Evolutionary conservation across 352 stramenopile genomes (phyloP), one percentile per base, ranked within the genome.

Genomic region (Thraustochytrium striatum): DNA sequence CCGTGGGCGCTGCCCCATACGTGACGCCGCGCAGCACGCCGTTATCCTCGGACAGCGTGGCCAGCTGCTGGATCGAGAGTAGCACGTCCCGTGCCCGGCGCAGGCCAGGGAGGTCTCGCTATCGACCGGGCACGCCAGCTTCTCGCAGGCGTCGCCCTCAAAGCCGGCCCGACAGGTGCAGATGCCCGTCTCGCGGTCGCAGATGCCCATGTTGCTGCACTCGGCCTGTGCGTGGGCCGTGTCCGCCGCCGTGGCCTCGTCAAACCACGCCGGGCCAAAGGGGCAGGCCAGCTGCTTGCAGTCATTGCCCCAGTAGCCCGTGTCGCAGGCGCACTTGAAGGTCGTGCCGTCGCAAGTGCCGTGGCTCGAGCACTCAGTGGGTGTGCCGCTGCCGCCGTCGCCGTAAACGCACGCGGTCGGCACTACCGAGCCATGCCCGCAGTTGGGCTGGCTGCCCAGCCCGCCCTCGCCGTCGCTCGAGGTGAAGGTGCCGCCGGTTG

Each of bases 161-260:
- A 95, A 96, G 11, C 85, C 88, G 0, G 81, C 62, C 21, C 95
- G 87, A 78, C 93, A 97, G 32, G 87, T 78, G 81, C 93, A 97
- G 1, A 84, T 78, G 0, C 91, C 91, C 28, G 82, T 90, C 39
- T 82, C 81, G 25, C 88, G 85, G 32, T 94, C 88, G 82, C 92
- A 97, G 25, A 36, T 72, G 9, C 92, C 92, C 83, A 87, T 85
- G 72, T 96, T 97, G 0, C 90, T 94, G 78, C 93, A 97, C 83
- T 93, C 87, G 19, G 87, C 91, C 25, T 86, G 57, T 70, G 91
- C 89, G 86, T 97, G 93, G 25, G 90, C 92, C 21, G 82, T 78
- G 53, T 93, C 88, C 0, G 72, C 84, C 38, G 61, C 86, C 33
- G 83, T 84, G 13, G 89, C 85, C n/a, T 86, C 75, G 69, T 93